A percentile compares a stretch with the other conserved stretches of the same genome.
These are phyloP conservation scores for Ascochyta rabiei DNA, from an alignment of 2,329 filamentous ascomycete species.

Conservation along the genomic window DNA sequence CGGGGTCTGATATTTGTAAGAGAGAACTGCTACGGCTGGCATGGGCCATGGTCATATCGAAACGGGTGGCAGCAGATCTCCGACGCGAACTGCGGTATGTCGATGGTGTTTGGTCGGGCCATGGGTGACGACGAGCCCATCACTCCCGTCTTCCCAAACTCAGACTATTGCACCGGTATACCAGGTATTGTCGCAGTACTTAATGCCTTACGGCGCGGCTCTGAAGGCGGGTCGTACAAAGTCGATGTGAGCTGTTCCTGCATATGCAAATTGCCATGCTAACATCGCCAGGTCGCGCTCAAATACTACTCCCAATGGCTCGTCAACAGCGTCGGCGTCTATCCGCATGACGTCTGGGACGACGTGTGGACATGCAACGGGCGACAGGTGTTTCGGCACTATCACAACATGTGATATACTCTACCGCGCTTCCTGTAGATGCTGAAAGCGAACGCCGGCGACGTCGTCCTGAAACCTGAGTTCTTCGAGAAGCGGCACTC, in stretches of 20 bases:
- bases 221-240: constrained; percentile 50
- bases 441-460: constrained; percentile 47
- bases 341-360: constrained; percentile 55
- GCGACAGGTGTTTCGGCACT: constrained; percentile 57
- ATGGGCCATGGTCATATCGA: constrained; percentile 55
- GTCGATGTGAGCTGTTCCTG: constrained; percentile 47
- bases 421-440: constrained; percentile 51
- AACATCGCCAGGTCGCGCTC: constrained; percentile 32
- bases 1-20: constrained; percentile 56
- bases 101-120: constrained; percentile 54
- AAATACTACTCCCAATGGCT: constrained; percentile 50
- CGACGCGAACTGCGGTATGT: constrained; percentile 55
- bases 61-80: constrained; percentile 62
- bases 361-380: constrained; percentile 56
- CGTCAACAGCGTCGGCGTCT: constrained; percentile 38
- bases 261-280: no score
- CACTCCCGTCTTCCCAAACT: constrained; percentile 54
- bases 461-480: constrained; percentile 52
- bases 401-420: constrained; percentile 55
- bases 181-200: constrained; percentile 51
- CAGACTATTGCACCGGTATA: constrained; percentile 55
- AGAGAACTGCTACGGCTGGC: constrained; percentile 62
- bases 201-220: constrained; percentile 48
- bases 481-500: constrained; percentile 57
- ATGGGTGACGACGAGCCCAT: constrained; percentile 55